Conservation (phyloP, 805 yeast species). For the Dipodascus geniculatus region DNA sequence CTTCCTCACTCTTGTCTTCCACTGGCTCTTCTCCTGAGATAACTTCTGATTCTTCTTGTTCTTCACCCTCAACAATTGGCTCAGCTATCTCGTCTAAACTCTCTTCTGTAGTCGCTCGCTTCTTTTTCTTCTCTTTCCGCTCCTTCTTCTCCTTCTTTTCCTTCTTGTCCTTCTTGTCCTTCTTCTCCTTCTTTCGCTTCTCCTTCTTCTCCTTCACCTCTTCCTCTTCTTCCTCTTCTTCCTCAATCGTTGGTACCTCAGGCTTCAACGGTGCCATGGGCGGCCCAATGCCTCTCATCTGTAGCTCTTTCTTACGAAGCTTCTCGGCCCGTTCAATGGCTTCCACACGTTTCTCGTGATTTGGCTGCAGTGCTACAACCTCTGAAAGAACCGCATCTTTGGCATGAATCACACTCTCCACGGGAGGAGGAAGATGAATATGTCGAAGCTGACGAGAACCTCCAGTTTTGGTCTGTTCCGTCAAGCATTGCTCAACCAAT, state of each 20-base stretch:
- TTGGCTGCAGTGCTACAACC: constrained; percentile 67
- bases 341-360: constrained; percentile 73
- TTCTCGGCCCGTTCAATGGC: constrained; percentile 86
- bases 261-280: neutral
- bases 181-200: neutral
- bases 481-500: constrained; percentile 69
- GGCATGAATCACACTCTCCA: constrained; percentile 18
- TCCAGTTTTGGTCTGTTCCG: constrained; percentile 59
- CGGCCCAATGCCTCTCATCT: constrained; percentile 25
- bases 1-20: neutral
- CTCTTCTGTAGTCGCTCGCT: neutral
- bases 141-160: neutral
- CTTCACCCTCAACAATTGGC: neutral
- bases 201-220: neutral
- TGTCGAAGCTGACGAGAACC: constrained; percentile 24
- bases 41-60: no score
- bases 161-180: neutral
- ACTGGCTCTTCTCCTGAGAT: neutral
- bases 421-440: constrained; percentile 16
- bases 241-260: neutral
- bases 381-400: constrained; percentile 67
- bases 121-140: neutral
- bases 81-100: neutral
- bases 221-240: neutral
- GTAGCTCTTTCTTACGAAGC: constrained; percentile 59